phyloP scores from a whole-genome alignment of 78 protist genomes.

The Planoprotostelium fungivorum region DNA sequence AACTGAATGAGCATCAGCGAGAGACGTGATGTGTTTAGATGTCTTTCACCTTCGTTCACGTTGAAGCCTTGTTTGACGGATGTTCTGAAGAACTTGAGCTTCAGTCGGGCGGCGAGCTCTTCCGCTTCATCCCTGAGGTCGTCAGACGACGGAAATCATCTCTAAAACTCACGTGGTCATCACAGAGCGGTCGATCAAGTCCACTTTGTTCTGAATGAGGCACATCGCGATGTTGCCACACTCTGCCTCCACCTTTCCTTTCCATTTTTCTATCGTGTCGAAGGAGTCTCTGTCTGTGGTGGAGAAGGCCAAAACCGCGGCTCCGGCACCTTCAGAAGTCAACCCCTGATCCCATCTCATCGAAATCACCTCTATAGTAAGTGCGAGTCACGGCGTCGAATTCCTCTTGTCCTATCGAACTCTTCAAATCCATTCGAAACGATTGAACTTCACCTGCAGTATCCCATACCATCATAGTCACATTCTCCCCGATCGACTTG shows the following conservation, averaged over 20 bases:
- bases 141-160: neutral
- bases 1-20: neutral
- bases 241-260: constrained; percentile 21
- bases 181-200: constrained; percentile 20
- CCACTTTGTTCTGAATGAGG: constrained; percentile 42
- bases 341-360: neutral
- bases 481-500: neutral
- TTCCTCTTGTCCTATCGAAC: constrained; percentile 20
- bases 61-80: constrained; percentile 43
- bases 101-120: constrained; percentile 8
- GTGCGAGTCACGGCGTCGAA: constrained; percentile 11
- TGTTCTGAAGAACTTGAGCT: constrained; percentile 13
- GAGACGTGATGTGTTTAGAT: neutral
- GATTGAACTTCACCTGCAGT: constrained; percentile 9
- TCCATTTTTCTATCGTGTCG: constrained; percentile 35
- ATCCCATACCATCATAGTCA: constrained; percentile 33
- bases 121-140: constrained; percentile 20
- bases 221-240: neutral
- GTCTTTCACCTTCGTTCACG: neutral
- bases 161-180: neutral
- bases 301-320: constrained; percentile 30
- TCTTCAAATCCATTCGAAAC: neutral
- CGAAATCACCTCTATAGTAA: constrained; percentile 17
- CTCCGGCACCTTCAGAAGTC: constrained; percentile 7
- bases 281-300: constrained; percentile 45